Evolutionary conservation across 441 rosid species (phyloP), one percentile per base, ranked within the genome.

Genomic region (Sinapis alba): DNA sequence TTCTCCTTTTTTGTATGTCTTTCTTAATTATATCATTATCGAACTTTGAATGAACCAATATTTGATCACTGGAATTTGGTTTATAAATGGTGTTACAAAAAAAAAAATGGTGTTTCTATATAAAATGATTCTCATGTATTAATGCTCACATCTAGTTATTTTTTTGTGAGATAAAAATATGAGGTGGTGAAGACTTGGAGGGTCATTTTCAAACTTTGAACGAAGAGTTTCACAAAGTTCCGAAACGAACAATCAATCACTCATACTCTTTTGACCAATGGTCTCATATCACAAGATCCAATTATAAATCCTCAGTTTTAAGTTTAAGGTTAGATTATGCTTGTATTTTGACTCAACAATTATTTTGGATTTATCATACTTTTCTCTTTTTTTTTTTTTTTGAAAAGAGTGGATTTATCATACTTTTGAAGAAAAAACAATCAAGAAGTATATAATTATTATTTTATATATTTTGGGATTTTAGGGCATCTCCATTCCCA

Each of bases 181-280:
- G 73, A 50, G 73, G 72, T 67, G 62, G 62, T 60, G 56, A 60
- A 60, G 45, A 24, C 30, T 18, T 53, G 69, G 45, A 67, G 47
- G 45, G 79, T 69, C 79, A 8, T 36, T 75, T 26, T 62, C 74
- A 19, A 51, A 58, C 24, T 12, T 36, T 18, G 4, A 6, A 21
- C 27, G 30, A 21, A 10, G 36, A 20, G 2, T 57, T 72, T 28
- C 71, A 47, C 24, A 19, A 73, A 16, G 6, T 59, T 60, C 54
- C 62, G 27, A 45, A 32, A 66, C 53, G 38, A 58, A 66, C 30
- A 45, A 27, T 62, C 13, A 38, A 54, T 65, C 13, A 34, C 38
- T 71, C 66, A 30, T 13, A 38, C 71, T 57, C 72, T 36, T 65
- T 74, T 74, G 61, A 58, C 72, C 5, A 3, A n/a, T 58, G 38